Conservation (phyloP, 148 eudicot genomes). For the Gaultheria prostrata region DNA sequence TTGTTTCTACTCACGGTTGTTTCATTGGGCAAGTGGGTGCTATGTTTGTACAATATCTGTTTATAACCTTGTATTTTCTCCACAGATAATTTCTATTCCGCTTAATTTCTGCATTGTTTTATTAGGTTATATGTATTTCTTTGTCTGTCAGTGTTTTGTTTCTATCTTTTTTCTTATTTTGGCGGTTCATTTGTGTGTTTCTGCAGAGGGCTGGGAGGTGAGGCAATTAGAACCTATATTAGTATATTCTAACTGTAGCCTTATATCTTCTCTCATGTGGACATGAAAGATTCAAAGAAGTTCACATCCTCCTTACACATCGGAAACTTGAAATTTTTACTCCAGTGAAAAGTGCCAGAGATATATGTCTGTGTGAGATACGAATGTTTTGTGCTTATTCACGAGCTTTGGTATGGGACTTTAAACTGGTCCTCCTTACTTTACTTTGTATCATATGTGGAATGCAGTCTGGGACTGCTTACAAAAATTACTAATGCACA, state of each 20-base stretch:
- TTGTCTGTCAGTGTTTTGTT: background rate
- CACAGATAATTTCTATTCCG: background rate
- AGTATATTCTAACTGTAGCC: background rate
- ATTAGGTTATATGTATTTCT: background rate
- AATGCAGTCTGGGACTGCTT: background rate
- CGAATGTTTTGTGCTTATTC: background rate
- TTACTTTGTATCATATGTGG: background rate
- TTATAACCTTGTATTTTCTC: conserved; percentile 9
- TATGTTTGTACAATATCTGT: background rate
- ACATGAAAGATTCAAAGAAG: conserved; percentile 4
- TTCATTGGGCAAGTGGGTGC: background rate
- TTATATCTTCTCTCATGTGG: background rate
- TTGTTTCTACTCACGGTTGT: conserved; percentile 2
- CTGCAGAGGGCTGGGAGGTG: background rate
- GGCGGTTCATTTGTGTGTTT: background rate
- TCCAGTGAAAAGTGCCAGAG: background rate
- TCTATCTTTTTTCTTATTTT: background rate
- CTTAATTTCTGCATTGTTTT: background rate
- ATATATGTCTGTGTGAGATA: background rate
- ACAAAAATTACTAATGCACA: background rate
- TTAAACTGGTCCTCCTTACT: background rate
- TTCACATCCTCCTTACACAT: background rate
- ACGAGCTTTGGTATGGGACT: background rate
- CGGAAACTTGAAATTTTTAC: background rate
- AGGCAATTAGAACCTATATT: background rate